These are phyloP conservation scores for Collybia sordida DNA, from an alignment of 768 basidiomycete genomes.

Conservation along the genomic window DNA sequence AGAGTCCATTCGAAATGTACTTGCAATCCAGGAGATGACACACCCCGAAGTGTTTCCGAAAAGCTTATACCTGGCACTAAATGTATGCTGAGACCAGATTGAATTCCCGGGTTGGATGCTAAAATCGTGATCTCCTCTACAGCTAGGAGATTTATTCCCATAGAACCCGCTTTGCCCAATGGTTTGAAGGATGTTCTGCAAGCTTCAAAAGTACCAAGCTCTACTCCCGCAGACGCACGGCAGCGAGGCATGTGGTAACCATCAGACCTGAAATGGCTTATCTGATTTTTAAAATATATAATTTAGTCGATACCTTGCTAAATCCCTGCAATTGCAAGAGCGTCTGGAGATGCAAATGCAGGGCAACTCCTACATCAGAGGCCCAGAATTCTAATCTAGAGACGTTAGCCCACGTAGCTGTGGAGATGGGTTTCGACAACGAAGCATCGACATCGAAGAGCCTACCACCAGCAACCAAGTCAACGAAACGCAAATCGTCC, in stretches of 20 bases:
- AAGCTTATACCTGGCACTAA: slow-evolving; percentile 36
- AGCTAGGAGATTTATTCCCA: slow-evolving; percentile 72
- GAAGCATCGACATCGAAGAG: slow-evolving; percentile 14
- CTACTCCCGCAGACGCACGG: slow-evolving; percentile 39
- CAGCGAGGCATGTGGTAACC: slow-evolving; percentile 43
- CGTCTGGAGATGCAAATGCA: slow-evolving; percentile 56
- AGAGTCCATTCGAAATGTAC: slow-evolving; percentile 82
- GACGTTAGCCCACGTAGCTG: slow-evolving; percentile 39
- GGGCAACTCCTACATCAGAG: slow-evolving; percentile 6
- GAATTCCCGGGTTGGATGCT: neutral
- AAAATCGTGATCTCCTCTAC: slow-evolving; percentile 3
- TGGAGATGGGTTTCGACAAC: slow-evolving; percentile 24
- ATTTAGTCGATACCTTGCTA: slow-evolving; percentile 55
- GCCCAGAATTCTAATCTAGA: slow-evolving; percentile 17
- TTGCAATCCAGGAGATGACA: slow-evolving; percentile 48
- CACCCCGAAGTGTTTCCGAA: slow-evolving; percentile 23
- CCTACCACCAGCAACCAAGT: neutral
- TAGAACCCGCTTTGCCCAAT: slow-evolving; percentile 70
- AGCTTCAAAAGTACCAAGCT: slow-evolving; percentile 21
- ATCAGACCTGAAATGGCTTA: slow-evolving; percentile 2
- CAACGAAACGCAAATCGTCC: slow-evolving; percentile 21
- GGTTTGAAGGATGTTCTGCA: slow-evolving; percentile 60
- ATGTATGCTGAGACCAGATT: slow-evolving; percentile 26
- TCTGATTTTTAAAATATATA: neutral
- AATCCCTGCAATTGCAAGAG: slow-evolving; percentile 65